Base-by-base conservation (phyloP, 176 grass and related monocot genomes). In the Juncus effusus region DNA sequence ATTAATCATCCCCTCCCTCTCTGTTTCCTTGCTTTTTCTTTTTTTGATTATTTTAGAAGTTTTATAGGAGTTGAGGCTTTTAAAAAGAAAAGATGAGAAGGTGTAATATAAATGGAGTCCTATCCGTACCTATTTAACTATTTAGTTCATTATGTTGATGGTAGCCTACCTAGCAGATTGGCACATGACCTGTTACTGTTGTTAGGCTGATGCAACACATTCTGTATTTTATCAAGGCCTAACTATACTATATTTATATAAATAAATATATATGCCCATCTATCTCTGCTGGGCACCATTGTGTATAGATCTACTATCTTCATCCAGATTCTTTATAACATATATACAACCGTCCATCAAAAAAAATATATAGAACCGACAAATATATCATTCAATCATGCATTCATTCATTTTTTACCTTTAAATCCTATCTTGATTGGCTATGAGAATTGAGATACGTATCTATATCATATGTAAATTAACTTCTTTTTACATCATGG, bases 131-230 rank as follows among this genome's bases (percentile, higher is more conserved):
- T 50, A 7, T n/a, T 0, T 57, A 69, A 8, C 38, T 50, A 39
- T 42, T 70, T 6, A 47, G 4, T 47, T 47, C 9, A 6, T 55
- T 55, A 56, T 13, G 37, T 70, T 56, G 67, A 65, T 70, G 52
- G 67, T 15, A 38, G 45, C 28, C 28, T 55, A 40, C 16, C 28
- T 55, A 40, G 8, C 65, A 69, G 50, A 55, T 52, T 55, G 54
- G 65, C 65, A 56, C 67, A 56, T 70, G 67, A 70, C 67, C 52
- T 70, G 67, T 56, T 42, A 57, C 36, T 58, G 53, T 71, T 16
- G 35, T 55, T 57, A 14, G 39, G 39, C 11, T 71, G 40, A 16
- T n/a, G 52, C 4, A 70, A 39, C 13, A 28, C 19, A 41, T 71
- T 13, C 39, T 28, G 19, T 28, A 42, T 28, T 2, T 58, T 57